Conservation (phyloP, 2,329 filamentous ascomycete genomes). For the Ceratocystis smalleyi region DNA sequence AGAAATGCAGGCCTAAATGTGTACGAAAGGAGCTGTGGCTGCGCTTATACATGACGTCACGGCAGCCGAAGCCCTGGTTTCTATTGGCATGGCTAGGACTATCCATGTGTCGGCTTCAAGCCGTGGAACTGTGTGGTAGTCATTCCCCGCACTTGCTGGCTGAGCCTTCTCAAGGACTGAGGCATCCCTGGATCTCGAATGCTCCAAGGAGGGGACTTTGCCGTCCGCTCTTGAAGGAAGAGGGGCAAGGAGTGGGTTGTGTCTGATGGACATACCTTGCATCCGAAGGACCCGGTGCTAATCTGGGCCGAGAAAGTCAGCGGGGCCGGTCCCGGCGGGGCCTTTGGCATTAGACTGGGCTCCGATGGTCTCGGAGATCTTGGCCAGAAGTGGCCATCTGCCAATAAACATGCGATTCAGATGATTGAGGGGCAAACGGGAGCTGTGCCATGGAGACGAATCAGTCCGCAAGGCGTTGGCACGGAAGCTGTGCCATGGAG, state of each 20-base stretch:
- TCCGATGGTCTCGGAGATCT: background rate
- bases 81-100: too few relatives aligned
- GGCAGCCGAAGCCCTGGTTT: too few relatives aligned
- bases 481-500: background rate
- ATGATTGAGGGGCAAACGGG: background rate
- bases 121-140: background rate
- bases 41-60: too few relatives aligned
- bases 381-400: too few relatives aligned
- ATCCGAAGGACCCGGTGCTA: background rate
- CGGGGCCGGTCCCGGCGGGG: background rate
- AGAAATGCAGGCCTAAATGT: too few relatives aligned
- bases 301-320: background rate
- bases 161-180: background rate
- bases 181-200: background rate
- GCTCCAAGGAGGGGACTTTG: background rate
- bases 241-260: background rate
- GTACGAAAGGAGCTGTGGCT: too few relatives aligned
- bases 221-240: background rate
- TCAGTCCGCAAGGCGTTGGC: background rate
- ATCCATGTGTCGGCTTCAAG: background rate
- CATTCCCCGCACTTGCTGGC: background rate
- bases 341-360: background rate
- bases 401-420: background rate
- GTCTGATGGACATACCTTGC: background rate
- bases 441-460: background rate